phyloP scores from a whole-genome alignment of 106 monocot genomes.

The Hemerocallis citrina region DNA sequence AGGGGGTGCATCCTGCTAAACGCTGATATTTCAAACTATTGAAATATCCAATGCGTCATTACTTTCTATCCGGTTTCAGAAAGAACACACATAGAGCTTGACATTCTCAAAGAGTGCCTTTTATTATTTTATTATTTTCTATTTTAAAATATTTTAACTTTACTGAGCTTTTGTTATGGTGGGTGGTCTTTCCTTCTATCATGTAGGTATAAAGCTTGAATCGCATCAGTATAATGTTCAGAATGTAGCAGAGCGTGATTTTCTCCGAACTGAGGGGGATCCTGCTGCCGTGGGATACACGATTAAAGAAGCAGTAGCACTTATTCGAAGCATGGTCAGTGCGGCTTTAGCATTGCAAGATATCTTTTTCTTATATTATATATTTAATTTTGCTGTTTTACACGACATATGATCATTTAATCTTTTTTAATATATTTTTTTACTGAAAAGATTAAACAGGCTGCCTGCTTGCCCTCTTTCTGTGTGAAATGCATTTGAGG shows the following conservation, averaged over 20 bases:
- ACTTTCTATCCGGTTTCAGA: too few relatives aligned
- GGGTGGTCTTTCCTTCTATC: conserved; percentile 11
- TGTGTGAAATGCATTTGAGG: background rate
- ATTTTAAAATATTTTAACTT: background rate
- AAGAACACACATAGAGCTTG: too few relatives aligned
- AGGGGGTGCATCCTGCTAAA: too few relatives aligned
- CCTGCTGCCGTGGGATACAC: conserved; percentile 92
- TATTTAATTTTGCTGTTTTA: background rate
- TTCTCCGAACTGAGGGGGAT: conserved; percentile 87
- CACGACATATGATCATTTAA: too few relatives aligned
- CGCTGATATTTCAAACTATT: too few relatives aligned
- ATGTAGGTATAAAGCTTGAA: conserved; percentile 24
- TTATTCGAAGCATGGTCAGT: conserved; percentile 79
- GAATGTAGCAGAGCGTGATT: conserved; percentile 82
- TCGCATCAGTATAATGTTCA: conserved; percentile 35
- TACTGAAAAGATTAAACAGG: too few relatives aligned
- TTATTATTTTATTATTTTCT: too few relatives aligned
- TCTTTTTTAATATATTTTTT: too few relatives aligned
- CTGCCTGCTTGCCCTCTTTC: background rate
- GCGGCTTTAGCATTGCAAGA: background rate
- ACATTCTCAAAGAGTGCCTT: too few relatives aligned
- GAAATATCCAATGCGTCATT: too few relatives aligned
- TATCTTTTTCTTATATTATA: background rate
- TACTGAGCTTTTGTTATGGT: conserved; percentile 2
- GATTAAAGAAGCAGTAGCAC: conserved; percentile 83